A percentile compares a stretch with the other conserved stretches of the same genome.
These are phyloP conservation scores for Eleusine coracana DNA, from an alignment of 176 grass and related monocot genomes.

Conservation along the genomic window DNA sequence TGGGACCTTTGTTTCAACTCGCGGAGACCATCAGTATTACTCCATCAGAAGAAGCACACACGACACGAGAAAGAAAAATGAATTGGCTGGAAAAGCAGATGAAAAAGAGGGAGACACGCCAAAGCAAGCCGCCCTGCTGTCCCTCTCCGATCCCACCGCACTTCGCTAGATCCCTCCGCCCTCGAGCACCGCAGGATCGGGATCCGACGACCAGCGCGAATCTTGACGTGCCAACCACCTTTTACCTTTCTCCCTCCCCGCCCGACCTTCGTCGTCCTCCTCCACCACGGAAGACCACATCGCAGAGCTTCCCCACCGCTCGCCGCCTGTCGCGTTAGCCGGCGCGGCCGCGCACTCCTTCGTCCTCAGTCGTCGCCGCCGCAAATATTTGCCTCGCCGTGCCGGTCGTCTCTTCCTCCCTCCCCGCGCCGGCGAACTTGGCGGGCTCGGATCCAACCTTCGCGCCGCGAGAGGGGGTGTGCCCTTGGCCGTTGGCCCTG, in stretches of 20 bases:
- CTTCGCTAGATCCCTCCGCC: background rate
- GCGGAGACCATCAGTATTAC: background rate
- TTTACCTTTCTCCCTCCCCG: background rate
- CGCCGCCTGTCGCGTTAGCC: background rate
- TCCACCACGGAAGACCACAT: background rate
- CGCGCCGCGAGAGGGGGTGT: no score
- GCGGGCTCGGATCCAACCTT: background rate
- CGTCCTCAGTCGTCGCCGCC: background rate
- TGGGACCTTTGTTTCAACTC: constrained; percentile 15
- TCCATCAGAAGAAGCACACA: constrained; percentile 12
- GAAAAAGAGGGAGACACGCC: background rate
- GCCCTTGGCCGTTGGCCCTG: background rate
- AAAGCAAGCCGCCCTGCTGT: background rate
- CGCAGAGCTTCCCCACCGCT: constrained; percentile 1
- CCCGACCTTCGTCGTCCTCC: background rate
- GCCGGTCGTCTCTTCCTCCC: background rate
- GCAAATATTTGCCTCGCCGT: background rate
- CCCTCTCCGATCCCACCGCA: constrained; percentile 30
- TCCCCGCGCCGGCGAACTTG: background rate
- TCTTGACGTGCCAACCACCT: constrained; percentile 27
- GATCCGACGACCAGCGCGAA: constrained; percentile 17
- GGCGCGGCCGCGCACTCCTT: background rate
- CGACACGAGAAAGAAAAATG: background rate
- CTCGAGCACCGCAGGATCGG: constrained; percentile 8
- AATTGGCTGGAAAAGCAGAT: background rate